Evolutionary conservation across 805 yeast species (phyloP), one percentile per base, ranked within the genome.

Genomic region (Candida qinlingensis): DNA sequence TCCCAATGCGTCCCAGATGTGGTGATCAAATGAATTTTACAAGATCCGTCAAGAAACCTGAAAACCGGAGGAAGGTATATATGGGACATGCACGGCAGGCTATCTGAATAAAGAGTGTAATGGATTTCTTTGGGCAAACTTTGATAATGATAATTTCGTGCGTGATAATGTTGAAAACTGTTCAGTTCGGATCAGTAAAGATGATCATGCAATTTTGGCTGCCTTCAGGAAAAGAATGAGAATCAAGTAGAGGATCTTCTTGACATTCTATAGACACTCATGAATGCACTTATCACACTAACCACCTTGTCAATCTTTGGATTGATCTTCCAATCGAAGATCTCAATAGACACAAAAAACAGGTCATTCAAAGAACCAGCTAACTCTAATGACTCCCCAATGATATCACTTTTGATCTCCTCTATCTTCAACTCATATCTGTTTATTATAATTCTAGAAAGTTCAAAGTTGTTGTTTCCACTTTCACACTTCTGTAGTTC

Each of bases 71-170:
- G 86, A 5, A 71, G 72, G 46, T 85, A 85, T 56, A 74, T 82
- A 26, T 85, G 92, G 19, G 91, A 70, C 73, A 55, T 85, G 94
- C 56, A 74, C 75, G 47, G 65, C 72, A 6, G 60, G 67, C 26
- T 77, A 76, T 54, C 61, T 58, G 41, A 71, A 70, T 39, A 65
- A 67, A 34, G 76, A 73, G 27, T 80, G 86, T 51, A 64, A 72
- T 2, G 72, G 76, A 1, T 73, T 75, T 43, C 67, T 73, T 48
- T 78, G 75, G 72, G 83, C 82, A 0, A 70, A 75, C 46, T 77
- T 79, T 49, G 59, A 66, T 13, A 54, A 50, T 5, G 58, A 67
- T 3, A 61, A 67, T 37, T 61, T 65, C 28, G 55, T 60, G 7
- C 71, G 80, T 0, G 59, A 61, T 2, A 58, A 66, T 8, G 62